These are phyloP conservation scores for Tolypocladium tundrense DNA, from an alignment of 2,329 filamentous ascomycete genomes.

Conservation along the genomic window DNA sequence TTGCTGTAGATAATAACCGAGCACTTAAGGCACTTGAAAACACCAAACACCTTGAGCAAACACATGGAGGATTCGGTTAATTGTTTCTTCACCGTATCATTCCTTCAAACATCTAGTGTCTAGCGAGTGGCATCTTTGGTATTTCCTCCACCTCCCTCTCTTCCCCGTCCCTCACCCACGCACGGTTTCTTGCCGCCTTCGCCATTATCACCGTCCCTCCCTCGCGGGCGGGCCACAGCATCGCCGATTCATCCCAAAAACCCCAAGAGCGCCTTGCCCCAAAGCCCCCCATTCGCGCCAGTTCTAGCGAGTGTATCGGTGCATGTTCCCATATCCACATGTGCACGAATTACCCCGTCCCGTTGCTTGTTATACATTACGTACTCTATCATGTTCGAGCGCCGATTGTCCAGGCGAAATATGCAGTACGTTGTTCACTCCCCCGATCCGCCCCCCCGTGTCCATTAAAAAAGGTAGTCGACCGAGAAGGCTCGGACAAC, in stretches of 20 bases:
- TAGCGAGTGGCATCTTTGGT: conserved; percentile 31
- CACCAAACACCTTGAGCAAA: neutral
- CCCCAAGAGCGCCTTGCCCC: conserved; percentile 8
- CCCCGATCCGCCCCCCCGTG: neutral
- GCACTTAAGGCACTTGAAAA: neutral
- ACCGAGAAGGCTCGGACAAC: neutral
- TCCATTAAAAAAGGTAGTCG: conserved; percentile 1
- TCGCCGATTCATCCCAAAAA: neutral
- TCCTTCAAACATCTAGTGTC: conserved; percentile 19
- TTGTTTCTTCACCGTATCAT: conserved; percentile 10
- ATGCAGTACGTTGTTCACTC: conserved; percentile 15
- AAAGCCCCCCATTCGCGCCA: conserved; percentile 14
- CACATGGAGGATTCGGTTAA: neutral
- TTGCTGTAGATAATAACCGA: neutral
- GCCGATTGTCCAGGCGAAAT: conserved; percentile 13
- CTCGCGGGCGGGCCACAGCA: conserved; percentile 1
- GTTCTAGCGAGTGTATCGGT: conserved; percentile 22
- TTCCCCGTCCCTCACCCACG: conserved; percentile 8
- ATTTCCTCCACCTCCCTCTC: conserved; percentile 10
- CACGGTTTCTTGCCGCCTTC: neutral
- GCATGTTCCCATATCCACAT: conserved; percentile 14
- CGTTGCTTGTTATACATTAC: conserved; percentile 24
- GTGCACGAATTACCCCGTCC: conserved; percentile 26
- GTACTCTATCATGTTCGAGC: conserved; percentile 23
- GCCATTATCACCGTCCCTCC: neutral